A percentile compares a stretch with the other conserved stretches of the same genome.
These are phyloP conservation scores for Penicillium longicatenatum DNA, from an alignment of 495 filamentous ascomycete genomes.

Conservation along the genomic window DNA sequence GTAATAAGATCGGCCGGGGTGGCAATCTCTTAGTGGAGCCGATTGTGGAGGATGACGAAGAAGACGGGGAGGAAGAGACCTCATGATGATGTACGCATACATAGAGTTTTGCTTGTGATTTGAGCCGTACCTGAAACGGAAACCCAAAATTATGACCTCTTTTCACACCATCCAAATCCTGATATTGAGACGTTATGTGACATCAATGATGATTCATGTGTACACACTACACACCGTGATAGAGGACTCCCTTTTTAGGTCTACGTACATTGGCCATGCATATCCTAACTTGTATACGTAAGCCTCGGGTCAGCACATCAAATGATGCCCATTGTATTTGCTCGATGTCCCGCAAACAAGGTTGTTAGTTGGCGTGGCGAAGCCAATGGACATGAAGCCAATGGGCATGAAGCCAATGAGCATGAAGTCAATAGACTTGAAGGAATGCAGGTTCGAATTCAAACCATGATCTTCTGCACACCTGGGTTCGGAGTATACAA, in stretches of 20 bases:
- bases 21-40: conserved; percentile 87
- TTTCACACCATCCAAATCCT: neutral
- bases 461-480: neutral
- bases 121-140: neutral
- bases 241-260: neutral
- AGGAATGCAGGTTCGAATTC: neutral
- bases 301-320: neutral
- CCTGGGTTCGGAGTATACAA: neutral
- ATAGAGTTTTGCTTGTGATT: conserved; percentile 4
- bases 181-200: neutral
- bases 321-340: neutral
- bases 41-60: conserved; percentile 51
- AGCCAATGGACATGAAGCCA: neutral
- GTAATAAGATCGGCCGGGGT: conserved; percentile 74
- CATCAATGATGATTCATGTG: neutral
- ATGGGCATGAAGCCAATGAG: no score
- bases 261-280: neutral
- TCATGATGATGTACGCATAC: conserved; percentile 10
- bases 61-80: conserved; percentile 20
- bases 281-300: neutral
- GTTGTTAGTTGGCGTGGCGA: neutral
- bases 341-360: neutral
- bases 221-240: neutral
- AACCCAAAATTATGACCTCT: neutral
- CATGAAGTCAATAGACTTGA: neutral